Evolutionary conservation across 441 rosid species (phyloP), one percentile per base, ranked within the genome.

Genomic region (Monsonia emarginata): DNA sequence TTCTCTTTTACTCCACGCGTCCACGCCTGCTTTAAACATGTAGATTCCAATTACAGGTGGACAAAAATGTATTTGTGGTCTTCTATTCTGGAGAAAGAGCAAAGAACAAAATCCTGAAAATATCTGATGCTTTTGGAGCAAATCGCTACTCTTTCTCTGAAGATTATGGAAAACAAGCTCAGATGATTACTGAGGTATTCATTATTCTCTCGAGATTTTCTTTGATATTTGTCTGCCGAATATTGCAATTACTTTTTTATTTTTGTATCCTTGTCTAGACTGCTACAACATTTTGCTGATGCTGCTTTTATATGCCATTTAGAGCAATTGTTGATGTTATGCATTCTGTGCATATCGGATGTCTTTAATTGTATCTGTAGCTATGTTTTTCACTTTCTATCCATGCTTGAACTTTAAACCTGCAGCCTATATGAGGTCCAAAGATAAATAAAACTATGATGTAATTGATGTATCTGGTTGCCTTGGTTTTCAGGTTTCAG

Each of bases 41-140:
- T 69, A 36, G 44, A 50, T 50, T 25, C 21, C 60, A 54, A 26
- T 54, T 68, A 25, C 74, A 78, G 86, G 81, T 75, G 54, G 83
- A 83, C 72, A 78, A 83, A 70, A 80, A 74, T 69, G 81, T 78
- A 13, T 80, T 80, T 76, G 76, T 78, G 7, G 67, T 82, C 61
- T 82, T 82, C 69, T 76, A 69, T 57, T 75, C 79, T 65, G 84
- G 81, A 60, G 86, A 80, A 42, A 78, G 79, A 67, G 76, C 74
- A 44, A 80, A 64, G 72, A 80, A 62, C 67, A 80, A 82, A 72
- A 69, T 82, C 32, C 44, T 76, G 58, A 80, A 82, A 74, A 80
- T 82, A 66, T 83, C 80, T 30, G 86, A 83, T 74, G 80, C 83
- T 61, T 80, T 83, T 78, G 84, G 82, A 66, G 83, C 83, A 72